Conservation (phyloP, 495 filamentous ascomycete species). For the Neurospora pannonica region DNA sequence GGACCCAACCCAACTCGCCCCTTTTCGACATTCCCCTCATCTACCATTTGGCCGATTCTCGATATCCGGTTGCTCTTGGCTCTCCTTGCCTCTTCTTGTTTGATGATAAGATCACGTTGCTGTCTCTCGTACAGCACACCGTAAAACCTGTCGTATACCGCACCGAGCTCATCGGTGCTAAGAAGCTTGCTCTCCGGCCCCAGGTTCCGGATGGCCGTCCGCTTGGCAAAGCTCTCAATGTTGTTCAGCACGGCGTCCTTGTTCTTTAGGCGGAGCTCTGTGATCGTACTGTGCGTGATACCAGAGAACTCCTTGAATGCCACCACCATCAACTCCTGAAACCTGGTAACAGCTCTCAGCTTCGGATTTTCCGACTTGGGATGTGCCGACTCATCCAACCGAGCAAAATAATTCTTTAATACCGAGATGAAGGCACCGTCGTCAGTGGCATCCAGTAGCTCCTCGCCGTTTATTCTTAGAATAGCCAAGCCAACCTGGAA, state of each 20-base stretch:
- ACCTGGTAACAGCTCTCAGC: constrained; percentile 81
- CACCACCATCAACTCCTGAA: constrained; percentile 97
- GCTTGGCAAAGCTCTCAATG: constrained; percentile 94
- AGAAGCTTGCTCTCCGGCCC: constrained; percentile 90
- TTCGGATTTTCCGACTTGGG: constrained; percentile 91
- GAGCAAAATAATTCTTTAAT: constrained; percentile 87
- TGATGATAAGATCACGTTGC: constrained; percentile 65
- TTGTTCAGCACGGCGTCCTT: constrained; percentile 86
- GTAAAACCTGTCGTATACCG: constrained; percentile 90
- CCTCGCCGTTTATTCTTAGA: constrained; percentile 93
- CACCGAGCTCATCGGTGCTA: constrained; percentile 72
- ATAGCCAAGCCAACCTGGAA: constrained; percentile 96
- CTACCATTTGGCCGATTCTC: not conserved
- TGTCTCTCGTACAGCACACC: constrained; percentile 82
- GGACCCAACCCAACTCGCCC: constrained; percentile 85
- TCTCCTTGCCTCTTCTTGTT: constrained; percentile 62
- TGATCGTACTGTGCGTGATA: constrained; percentile 87
- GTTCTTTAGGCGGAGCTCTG: constrained; percentile 79
- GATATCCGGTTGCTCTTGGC: constrained; percentile 36
- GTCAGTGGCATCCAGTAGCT: constrained; percentile 88
- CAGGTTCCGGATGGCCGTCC: constrained; percentile 90
- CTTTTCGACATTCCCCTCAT: constrained; percentile 46
- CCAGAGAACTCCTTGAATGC: constrained; percentile 96
- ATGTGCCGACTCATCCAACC: constrained; percentile 90
- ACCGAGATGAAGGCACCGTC: constrained; percentile 96